Conservation (phyloP, 2,329 filamentous ascomycete species). For the Botrytis elliptica region DNA sequence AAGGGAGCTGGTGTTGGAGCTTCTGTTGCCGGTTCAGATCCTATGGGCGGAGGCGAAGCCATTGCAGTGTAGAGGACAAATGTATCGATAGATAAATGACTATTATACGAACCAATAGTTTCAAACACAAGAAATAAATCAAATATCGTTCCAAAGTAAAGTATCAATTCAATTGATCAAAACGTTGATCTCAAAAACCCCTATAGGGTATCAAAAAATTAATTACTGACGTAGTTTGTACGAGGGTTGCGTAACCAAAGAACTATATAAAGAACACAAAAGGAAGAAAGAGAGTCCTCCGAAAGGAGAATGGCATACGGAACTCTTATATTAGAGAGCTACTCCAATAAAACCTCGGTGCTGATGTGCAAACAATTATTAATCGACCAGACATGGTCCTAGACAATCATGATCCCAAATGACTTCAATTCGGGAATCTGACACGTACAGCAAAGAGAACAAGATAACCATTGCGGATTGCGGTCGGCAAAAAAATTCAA, state of each 20-base stretch:
- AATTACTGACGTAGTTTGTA: constrained; percentile 9
- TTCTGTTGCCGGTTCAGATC: neutral
- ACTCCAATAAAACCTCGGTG: neutral
- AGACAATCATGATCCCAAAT: neutral
- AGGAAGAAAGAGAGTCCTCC: neutral
- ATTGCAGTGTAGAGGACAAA: constrained; percentile 1
- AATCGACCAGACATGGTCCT: neutral
- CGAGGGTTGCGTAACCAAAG: neutral
- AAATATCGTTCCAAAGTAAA: neutral
- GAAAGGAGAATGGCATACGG: neutral
- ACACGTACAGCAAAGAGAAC: neutral
- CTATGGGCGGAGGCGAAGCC: neutral
- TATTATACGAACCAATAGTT: neutral
- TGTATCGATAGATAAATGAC: neutral
- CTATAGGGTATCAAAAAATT: neutral
- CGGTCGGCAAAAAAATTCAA: neutral
- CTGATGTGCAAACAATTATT: neutral
- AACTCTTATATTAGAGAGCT: neutral
- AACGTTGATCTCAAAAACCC: neutral
- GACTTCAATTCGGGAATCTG: neutral
- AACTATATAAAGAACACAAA: neutral
- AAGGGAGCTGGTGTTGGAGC: neutral
- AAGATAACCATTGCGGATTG: neutral
- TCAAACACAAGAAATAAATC: neutral
- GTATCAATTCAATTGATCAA: neutral